Evolutionary conservation across 169 alveolate species (phyloP).

Genomic region (Toxoplasma gondii): DNA sequence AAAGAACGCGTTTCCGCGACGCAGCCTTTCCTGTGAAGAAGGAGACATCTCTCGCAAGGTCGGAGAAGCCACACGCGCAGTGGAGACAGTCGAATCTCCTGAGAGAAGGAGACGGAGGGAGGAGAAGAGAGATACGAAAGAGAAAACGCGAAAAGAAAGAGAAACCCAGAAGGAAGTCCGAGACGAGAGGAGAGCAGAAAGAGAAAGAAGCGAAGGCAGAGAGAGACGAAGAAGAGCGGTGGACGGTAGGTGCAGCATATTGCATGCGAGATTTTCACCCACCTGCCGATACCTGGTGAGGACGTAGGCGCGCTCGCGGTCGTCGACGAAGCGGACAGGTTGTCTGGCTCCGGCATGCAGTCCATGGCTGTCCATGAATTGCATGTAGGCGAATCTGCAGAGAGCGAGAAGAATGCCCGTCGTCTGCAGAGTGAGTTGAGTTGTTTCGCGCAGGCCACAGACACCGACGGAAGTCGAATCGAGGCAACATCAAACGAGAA

Average conservation of each 20-base stretch:
- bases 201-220: not conserved
- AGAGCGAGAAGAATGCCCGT: not conserved
- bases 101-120: too few relatives aligned
- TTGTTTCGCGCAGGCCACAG: not conserved
- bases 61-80: too few relatives aligned
- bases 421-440: not conserved
- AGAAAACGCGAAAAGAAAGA: too few relatives aligned
- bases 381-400: not conserved
- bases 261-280: not conserved
- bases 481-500: not conserved
- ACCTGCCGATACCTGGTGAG: slow-evolving; percentile 59
- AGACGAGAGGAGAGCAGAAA: too few relatives aligned
- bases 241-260: too few relatives aligned
- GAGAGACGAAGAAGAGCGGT: not conserved
- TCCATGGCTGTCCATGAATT: not conserved
- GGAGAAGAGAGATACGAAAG: too few relatives aligned
- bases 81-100: too few relatives aligned
- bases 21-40: too few relatives aligned
- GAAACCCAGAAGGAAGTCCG: too few relatives aligned
- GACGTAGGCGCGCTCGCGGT: slow-evolving; percentile 56
- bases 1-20: too few relatives aligned
- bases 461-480: not conserved
- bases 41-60: too few relatives aligned
- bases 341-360: slow-evolving; percentile 29
- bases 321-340: slow-evolving; percentile 60